A percentile compares a stretch with the other conserved stretches of the same genome.
These are phyloP conservation scores for Populus hybrid DNA, from an alignment of 441 rosid genomes.

Conservation along the genomic window DNA sequence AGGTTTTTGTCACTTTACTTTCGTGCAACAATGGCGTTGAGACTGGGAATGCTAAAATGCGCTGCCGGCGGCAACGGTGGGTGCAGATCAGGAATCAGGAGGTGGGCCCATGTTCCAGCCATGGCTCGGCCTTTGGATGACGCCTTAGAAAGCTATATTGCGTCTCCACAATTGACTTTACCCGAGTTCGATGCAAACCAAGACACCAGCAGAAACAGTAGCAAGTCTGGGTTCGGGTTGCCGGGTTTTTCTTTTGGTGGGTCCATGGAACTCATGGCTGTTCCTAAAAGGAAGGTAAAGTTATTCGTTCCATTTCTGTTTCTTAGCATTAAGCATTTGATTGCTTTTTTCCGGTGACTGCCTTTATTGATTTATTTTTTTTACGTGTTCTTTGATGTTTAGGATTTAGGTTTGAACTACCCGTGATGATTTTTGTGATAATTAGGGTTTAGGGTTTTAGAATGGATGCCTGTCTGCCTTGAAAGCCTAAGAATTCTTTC, in stretches of 20 bases:
- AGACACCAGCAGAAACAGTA: constrained; percentile 18
- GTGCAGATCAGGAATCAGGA: constrained; percentile 25
- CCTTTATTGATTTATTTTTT: background rate
- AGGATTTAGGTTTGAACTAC: background rate
- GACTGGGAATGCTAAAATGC: constrained; percentile 39
- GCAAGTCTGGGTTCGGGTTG: constrained; percentile 33
- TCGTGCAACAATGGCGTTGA: constrained; percentile 42
- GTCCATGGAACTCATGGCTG: constrained; percentile 88
- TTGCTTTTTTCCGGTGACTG: background rate
- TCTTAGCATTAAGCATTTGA: background rate
- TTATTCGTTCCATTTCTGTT: background rate
- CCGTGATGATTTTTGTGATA: background rate
- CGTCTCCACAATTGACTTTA: constrained; percentile 35
- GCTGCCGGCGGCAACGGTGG: constrained; percentile 30
- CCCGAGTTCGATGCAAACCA: constrained; percentile 38
- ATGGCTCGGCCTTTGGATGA: constrained; percentile 40
- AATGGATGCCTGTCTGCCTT: background rate
- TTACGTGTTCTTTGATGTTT: background rate
- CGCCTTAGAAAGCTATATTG: constrained; percentile 24
- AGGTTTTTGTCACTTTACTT: background rate
- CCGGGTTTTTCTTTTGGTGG: constrained; percentile 44
- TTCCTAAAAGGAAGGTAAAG: constrained; percentile 68
- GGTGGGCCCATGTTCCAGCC: constrained; percentile 38
- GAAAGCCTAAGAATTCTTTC: background rate
- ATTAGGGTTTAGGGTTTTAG: background rate